These are phyloP conservation scores for Globisporangium perplexum DNA, from an alignment of 352 stramenopile genomes.

Conservation along the genomic window DNA sequence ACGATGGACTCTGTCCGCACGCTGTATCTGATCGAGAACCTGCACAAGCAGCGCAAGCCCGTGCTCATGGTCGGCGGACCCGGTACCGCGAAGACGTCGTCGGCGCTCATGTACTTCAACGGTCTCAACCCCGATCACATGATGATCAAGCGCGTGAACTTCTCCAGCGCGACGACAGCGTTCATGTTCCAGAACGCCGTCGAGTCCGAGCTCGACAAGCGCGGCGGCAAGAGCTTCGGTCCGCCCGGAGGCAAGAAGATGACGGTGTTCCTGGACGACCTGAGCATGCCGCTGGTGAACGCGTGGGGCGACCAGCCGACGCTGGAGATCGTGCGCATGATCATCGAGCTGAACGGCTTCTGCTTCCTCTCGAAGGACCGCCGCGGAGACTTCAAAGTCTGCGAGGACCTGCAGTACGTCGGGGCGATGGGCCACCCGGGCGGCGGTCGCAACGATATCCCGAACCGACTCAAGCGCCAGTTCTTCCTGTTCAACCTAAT, in stretches of 20 bases:
- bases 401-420: slow-evolving; percentile 97
- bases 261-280: slow-evolving; percentile 98
- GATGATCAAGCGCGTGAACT: slow-evolving; percentile 98
- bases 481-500: slow-evolving; percentile 99
- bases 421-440: slow-evolving; percentile 97
- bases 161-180: slow-evolving; percentile 95
- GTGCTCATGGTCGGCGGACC: slow-evolving; percentile 96
- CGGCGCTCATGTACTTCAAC: slow-evolving; percentile 97
- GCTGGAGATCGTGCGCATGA: slow-evolving; percentile 96
- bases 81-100: slow-evolving; percentile 97
- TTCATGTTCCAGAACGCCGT: slow-evolving; percentile 98
- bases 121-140: slow-evolving; percentile 92
- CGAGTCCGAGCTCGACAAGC: slow-evolving; percentile 98
- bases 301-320: slow-evolving; percentile 98
- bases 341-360: slow-evolving; percentile 96
- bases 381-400: slow-evolving; percentile 97
- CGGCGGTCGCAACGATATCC: slow-evolving; percentile 97
- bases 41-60: slow-evolving; percentile 93
- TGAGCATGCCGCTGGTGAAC: slow-evolving; percentile 97
- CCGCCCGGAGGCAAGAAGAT: slow-evolving; percentile 98
- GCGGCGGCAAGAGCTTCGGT: slow-evolving; percentile 97
- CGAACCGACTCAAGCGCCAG: slow-evolving; percentile 98
- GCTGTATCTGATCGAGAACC: slow-evolving; percentile 88
- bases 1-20: slow-evolving; percentile 98
- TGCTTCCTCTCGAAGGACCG: slow-evolving; percentile 98